Evolutionary conservation across 257 asterid genomes (phyloP), one percentile per base, ranked within the genome.

Genomic region (Solanum ossicruentum): DNA sequence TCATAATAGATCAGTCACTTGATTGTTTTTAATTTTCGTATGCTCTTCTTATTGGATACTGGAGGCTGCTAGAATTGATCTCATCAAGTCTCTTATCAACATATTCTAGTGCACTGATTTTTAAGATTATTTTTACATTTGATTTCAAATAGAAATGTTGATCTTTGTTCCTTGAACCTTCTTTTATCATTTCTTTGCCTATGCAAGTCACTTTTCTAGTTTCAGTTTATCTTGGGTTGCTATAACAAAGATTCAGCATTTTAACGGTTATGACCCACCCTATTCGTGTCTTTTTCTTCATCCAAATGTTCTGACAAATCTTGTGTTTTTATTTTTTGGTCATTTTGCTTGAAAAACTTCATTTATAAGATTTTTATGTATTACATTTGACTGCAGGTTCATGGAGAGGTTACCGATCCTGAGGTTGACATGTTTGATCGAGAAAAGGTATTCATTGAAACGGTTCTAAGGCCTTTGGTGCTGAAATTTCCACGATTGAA

Each of bases 361-460:
- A 18, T 28, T 60, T n/a, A 32, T 65, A 51, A 55, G 28, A 70
- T 73, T 83, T 71, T 23, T 80, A 82, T 57, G 65, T 65, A 28
- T 58, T 5, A 13, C 12, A 73, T 36, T 56, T 85, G 45, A 63
- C 63, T 84, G 84, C 91, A 96, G 99, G 97, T 96, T 83, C 99
- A 96, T 88, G 99, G 99, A 77, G 98, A 96, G 91, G 99, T 96
- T 61, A 93, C 98, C 20, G 84, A 86, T 88, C 93, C 95, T 18
- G 95, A 93, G 41, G 92, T 95, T 83, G 99, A 96, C 86, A 87
- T 96, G 81, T 96, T 96, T 84, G 99, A 96, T 87, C 97, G 99
- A 47, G 98, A 96, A 87, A 95, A 93, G 89, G 97, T 93, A 85
- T 96, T 93, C 87, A 93, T 96, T 86, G 97, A 93, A 60, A 91